A percentile compares a stretch with the other conserved stretches of the same genome.
Conservation (phyloP, 164 flowering plant genomes). For the Piper longum region DNA sequence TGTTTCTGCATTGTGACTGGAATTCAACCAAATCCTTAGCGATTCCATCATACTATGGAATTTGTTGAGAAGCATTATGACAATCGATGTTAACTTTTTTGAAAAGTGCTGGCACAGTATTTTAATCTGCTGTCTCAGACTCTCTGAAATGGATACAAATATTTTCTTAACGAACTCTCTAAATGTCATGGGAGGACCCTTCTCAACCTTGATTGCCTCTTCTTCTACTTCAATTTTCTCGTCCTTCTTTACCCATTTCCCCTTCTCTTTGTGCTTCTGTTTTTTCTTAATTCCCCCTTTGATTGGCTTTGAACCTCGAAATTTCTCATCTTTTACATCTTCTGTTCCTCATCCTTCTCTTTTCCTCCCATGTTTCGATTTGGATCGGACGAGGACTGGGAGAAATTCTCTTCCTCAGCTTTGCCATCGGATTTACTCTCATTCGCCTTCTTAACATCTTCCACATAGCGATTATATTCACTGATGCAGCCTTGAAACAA, state of each 20-base stretch:
- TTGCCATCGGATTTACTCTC: background rate
- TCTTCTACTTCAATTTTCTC: background rate
- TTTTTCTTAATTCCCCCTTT: too few relatives aligned
- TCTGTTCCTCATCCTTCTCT: too few relatives aligned
- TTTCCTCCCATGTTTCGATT: too few relatives aligned
- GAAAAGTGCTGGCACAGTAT: constrained; percentile 31
- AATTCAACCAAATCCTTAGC: constrained; percentile 17
- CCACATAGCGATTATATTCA: constrained; percentile 20
- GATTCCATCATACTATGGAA: constrained; percentile 16
- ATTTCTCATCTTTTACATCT: too few relatives aligned
- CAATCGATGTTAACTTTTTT: constrained; percentile 9
- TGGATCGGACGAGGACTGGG: too few relatives aligned
- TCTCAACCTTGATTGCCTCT: background rate
- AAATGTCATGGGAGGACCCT: background rate
- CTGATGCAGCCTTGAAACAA: constrained; percentile 9
- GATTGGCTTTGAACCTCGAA: too few relatives aligned
- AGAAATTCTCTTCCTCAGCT: too few relatives aligned
- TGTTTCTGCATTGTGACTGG: constrained; percentile 14
- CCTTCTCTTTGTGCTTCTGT: too few relatives aligned
- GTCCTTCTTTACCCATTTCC: too few relatives aligned
- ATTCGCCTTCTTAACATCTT: constrained; percentile 16
- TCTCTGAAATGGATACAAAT: constrained; percentile 8
- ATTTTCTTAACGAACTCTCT: constrained; percentile 27
- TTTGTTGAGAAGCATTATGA: background rate
- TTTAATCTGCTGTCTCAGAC: constrained; percentile 22